phyloP scores from a whole-genome alignment of 176 grass and related monocot species.

The Carex parvula region DNA sequence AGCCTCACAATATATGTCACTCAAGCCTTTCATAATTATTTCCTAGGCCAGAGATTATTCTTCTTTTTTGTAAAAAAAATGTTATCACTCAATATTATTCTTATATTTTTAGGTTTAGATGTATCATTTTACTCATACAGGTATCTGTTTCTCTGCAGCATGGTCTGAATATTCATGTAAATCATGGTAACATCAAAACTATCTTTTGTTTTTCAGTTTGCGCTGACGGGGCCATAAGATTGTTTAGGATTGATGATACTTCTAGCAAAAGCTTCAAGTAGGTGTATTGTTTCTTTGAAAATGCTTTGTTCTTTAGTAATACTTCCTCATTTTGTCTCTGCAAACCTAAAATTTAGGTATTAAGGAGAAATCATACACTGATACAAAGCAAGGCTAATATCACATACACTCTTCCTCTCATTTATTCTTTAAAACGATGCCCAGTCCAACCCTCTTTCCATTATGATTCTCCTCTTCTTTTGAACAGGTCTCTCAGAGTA shows the following conservation, averaged over 20 bases:
- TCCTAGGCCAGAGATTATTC: neutral
- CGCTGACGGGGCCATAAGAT: constrained; percentile 73
- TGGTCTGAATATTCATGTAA: neutral
- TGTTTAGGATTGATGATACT: constrained; percentile 78
- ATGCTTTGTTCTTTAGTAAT: neutral
- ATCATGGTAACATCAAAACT: neutral
- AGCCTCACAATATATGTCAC: neutral
- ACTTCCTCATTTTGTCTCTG: neutral
- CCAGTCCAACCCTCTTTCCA: neutral
- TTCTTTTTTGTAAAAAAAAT: neutral
- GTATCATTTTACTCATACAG: neutral
- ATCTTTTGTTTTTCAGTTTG: constrained; percentile 50
- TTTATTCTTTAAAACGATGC: neutral
- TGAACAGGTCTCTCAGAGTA: constrained; percentile 64
- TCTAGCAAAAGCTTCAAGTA: constrained; percentile 99
- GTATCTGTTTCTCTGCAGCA: neutral
- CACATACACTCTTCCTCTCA: neutral
- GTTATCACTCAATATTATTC: neutral
- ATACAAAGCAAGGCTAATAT: neutral
- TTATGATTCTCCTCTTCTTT: neutral
- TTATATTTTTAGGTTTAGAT: neutral
- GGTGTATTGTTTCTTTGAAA: neutral
- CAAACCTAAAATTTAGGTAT: neutral
- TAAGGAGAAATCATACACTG: neutral
- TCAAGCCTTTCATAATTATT: neutral